Evolutionary conservation across 1,284 basidiomycete genomes (phyloP), one percentile per base, ranked within the genome.

Genomic region (Cutaneotrichosporon sp.): DNA sequence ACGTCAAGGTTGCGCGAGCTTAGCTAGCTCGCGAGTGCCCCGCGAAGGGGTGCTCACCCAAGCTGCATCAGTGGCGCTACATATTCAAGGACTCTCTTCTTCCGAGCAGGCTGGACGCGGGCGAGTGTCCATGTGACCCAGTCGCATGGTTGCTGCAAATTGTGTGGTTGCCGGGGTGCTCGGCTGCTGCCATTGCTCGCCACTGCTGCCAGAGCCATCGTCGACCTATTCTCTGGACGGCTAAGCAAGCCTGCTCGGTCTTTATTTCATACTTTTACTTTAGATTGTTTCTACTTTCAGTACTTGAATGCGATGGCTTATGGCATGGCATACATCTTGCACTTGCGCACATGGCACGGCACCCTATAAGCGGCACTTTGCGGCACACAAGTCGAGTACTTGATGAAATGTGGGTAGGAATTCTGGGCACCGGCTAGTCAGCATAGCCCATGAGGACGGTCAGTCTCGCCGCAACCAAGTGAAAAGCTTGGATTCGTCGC

Each of bases 1-100:
- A 74, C 2, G 70, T 80, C 56, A 73, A 73, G 62, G 70, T 75
- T n/a, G 58, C 42, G 2, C 65, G 65, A 26, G 69, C 69, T 14
- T 56, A 56, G 55, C 36, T 56, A 38, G 32, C 55, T 22, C 11
- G 22, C 55, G 55, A 30, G 55, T 42, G 18, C 55, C 22, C 38
- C 55, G 55, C 22, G 6, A 42, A 56, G 38, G 55, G 38, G 55
- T 56, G 55, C 55, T 56, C 55, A 56, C 18, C 36, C 36, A 46
- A 18, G 18, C 42, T 18, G 18, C 42, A 7, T 18, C 18, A 3
- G 13, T 11, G 49, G 9, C 26, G 42, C 49, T 3, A 11, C 49
- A 30, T 51, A 9, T 26, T 26, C 49, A 26, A 26, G 26, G 49
- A 51, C 22, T 26, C 9, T 53, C 34, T 53, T 53, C 51, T 34